phyloP scores from a whole-genome alignment of 2,329 filamentous ascomycete genomes.

The Colletotrichum chrysophilum region DNA sequence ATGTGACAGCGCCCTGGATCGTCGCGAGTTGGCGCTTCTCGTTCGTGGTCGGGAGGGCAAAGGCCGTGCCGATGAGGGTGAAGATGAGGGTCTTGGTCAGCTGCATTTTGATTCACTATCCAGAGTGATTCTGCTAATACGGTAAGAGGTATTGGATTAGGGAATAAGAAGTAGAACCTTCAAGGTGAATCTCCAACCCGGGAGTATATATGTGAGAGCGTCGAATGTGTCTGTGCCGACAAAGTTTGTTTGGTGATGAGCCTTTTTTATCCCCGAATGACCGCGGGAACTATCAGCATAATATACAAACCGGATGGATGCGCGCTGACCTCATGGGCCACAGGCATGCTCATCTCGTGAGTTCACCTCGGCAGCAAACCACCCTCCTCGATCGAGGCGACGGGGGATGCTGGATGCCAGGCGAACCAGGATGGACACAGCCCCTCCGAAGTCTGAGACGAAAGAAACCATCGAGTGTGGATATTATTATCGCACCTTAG shows the following conservation, averaged over 20 bases:
- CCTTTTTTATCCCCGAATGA: background rate
- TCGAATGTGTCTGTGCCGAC: background rate
- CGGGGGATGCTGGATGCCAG: background rate
- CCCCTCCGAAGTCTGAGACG: background rate
- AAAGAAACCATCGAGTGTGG: slow-evolving; percentile 2
- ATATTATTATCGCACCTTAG: slow-evolving; percentile 6
- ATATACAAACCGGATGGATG: slow-evolving; percentile 4
- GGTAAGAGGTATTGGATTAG: background rate
- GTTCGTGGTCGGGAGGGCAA: background rate
- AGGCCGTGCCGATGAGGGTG: slow-evolving; percentile 12
- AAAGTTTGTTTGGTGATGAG: background rate
- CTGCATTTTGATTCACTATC: slow-evolving; percentile 19
- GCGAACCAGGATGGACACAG: background rate
- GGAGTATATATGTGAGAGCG: slow-evolving; percentile 7
- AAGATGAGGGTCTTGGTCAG: slow-evolving; percentile 17
- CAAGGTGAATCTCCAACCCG: background rate
- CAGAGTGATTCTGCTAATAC: slow-evolving; percentile 9
- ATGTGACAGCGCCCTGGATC: slow-evolving; percentile 63
- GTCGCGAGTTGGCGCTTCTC: slow-evolving; percentile 52
- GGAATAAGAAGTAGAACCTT: no score
- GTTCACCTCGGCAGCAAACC: slow-evolving; percentile 13
- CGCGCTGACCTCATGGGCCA: background rate
- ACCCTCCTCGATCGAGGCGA: background rate
- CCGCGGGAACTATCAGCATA: slow-evolving; percentile 3
- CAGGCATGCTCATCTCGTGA: background rate